Percentiles rank a stretch among this genome's conserved stretches.
Conservation (phyloP, 208 protist genomes). For the Herpetomonas samuelpessoai region DNA sequence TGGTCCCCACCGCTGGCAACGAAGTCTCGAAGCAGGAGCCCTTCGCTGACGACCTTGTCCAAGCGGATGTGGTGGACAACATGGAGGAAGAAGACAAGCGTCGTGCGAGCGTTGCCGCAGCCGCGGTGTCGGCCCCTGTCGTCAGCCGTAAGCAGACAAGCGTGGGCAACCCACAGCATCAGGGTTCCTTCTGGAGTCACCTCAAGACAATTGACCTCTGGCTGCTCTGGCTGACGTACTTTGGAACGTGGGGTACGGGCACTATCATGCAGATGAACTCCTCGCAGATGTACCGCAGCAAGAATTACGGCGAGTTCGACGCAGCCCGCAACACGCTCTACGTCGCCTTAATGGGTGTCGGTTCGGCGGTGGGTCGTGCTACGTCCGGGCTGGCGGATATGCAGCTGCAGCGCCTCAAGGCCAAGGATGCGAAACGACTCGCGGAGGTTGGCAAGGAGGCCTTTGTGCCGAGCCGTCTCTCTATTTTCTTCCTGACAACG, state of each 20-base stretch:
- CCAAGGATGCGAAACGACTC: conserved; percentile 14
- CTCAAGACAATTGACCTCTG: conserved; percentile 66
- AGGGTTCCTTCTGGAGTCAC: conserved; percentile 57
- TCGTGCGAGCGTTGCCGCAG: background rate
- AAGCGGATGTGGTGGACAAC: no score
- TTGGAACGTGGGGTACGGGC: conserved; percentile 69
- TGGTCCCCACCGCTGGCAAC: background rate
- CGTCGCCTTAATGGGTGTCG: conserved; percentile 62
- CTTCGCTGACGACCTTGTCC: no score
- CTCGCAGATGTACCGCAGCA: conserved; percentile 69
- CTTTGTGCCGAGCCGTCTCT: no score
- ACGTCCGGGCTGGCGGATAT: conserved; percentile 51
- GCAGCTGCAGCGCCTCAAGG: conserved; percentile 30
- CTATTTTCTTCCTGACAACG: conserved; percentile 41
- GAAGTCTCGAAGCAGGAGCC: conserved; percentile 2
- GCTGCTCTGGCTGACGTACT: conserved; percentile 68
- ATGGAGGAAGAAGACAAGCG: conserved; percentile 5
- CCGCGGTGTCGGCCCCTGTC: conserved; percentile 3
- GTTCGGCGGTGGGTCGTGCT: conserved; percentile 66
- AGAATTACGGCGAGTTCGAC: conserved; percentile 39
- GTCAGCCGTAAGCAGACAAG: conserved; percentile 12
- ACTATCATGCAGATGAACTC: conserved; percentile 76
- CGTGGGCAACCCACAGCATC: conserved; percentile 54
- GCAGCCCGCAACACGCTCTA: conserved; percentile 42
- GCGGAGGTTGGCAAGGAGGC: no score